Percentiles rank a stretch among this genome's conserved stretches.
These are phyloP conservation scores for Blastobotrys ciferrii DNA, from an alignment of 1,139 yeast species.

Conservation along the genomic window DNA sequence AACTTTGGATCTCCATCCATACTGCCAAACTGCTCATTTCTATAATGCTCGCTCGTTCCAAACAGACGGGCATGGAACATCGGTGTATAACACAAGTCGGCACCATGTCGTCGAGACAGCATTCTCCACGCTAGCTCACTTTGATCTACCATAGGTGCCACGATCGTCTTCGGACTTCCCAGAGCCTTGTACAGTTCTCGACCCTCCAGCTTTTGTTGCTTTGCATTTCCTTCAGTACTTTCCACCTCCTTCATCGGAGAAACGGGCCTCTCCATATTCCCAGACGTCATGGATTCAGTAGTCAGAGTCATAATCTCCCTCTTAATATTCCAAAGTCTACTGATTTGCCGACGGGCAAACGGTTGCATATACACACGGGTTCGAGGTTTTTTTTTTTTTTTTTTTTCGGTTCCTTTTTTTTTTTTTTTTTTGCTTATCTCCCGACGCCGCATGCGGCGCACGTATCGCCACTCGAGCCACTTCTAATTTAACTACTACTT, in stretches of 20 bases:
- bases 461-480: too few species aligned
- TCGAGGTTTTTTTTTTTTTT: background rate
- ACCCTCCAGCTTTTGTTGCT: conserved; percentile 48
- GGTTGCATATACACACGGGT: background rate
- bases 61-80: conserved; percentile 93
- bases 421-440: background rate
- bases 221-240: background rate
- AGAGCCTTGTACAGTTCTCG: conserved; percentile 66
- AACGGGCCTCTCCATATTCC: background rate
- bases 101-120: conserved; percentile 83
- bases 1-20: conserved; percentile 81
- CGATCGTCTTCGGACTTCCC: conserved; percentile 77
- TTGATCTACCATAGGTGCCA: conserved; percentile 99
- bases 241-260: background rate
- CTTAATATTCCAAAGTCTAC: background rate
- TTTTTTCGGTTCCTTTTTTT: too few species aligned
- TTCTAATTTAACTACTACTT: too few species aligned
- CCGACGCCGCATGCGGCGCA: background rate
- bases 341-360: background rate
- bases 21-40: conserved; percentile 71
- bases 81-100: conserved; percentile 91
- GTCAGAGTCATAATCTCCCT: background rate
- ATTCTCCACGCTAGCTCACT: conserved; percentile 95
- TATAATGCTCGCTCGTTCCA: conserved; percentile 78
- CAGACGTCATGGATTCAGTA: background rate